Percentiles rank a stretch among this genome's conserved stretches.
Evolutionary conservation across 768 basidiomycete genomes (phyloP).

Genomic region (Termitomyces sp.): DNA sequence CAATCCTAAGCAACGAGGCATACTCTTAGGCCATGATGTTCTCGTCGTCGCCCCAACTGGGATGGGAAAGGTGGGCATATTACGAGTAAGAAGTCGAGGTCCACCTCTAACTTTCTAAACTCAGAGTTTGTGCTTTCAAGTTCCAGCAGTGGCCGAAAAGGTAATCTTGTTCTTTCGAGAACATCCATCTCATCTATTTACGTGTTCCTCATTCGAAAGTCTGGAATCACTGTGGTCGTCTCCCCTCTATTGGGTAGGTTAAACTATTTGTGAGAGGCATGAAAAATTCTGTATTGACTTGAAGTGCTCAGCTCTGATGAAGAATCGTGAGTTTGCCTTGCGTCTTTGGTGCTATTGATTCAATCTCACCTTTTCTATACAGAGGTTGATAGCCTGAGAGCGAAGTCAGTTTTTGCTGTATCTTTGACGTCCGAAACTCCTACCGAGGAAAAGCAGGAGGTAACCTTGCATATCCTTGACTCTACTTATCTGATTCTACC

Average conservation of each 20-base stretch:
- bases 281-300: neutral
- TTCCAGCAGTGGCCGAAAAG: constrained; percentile 68
- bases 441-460: constrained; percentile 51
- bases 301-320: constrained; percentile 62
- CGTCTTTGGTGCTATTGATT: neutral
- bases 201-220: constrained; percentile 30
- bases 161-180: constrained; percentile 27
- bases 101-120: neutral
- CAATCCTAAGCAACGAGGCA: neutral
- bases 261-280: neutral
- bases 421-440: constrained; percentile 68
- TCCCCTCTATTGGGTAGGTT: constrained; percentile 71
- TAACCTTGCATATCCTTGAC: constrained; percentile 20
- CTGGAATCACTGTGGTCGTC: constrained; percentile 70
- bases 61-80: constrained; percentile 71
- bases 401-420: constrained; percentile 52
- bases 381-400: constrained; percentile 66
- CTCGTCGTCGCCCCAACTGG: constrained; percentile 84
- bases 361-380: neutral
- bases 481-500: neutral
- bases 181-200: neutral
- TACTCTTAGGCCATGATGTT: constrained; percentile 57
- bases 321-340: constrained; percentile 58
- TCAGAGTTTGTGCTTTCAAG: constrained; percentile 83
- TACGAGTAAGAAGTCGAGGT: neutral